phyloP scores from a whole-genome alignment of 331 rosid species.

The Malus hybrid region DNA sequence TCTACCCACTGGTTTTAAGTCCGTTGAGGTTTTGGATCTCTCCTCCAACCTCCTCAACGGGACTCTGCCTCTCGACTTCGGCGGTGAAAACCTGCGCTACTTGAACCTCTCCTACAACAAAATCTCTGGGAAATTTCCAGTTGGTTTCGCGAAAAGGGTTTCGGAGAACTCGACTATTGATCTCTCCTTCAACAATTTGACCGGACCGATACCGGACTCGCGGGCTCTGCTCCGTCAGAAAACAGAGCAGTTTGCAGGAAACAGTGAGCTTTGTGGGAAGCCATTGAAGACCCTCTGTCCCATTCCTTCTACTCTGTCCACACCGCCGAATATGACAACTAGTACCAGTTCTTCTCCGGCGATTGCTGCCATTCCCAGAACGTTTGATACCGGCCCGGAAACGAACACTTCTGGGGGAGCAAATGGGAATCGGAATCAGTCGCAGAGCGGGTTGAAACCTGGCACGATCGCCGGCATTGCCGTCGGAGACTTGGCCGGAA shows the following conservation, averaged over 20 bases:
- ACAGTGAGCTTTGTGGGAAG: slow-evolving; percentile 71
- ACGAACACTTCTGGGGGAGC: slow-evolving; percentile 26
- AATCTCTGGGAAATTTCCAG: slow-evolving; percentile 63
- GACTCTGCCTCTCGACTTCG: slow-evolving; percentile 56
- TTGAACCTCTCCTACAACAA: slow-evolving; percentile 80
- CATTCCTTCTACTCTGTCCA: slow-evolving; percentile 61
- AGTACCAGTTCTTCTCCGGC: slow-evolving; percentile 59
- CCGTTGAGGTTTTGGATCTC: slow-evolving; percentile 63
- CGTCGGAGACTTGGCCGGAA: slow-evolving; percentile 64
- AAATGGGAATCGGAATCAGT: slow-evolving; percentile 19
- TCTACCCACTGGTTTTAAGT: slow-evolving; percentile 43
- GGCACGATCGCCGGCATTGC: slow-evolving; percentile 60
- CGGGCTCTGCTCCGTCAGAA: slow-evolving; percentile 48
- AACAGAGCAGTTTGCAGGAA: slow-evolving; percentile 50
- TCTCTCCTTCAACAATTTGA: slow-evolving; percentile 77
- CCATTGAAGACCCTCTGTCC: slow-evolving; percentile 65
- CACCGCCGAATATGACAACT: slow-evolving; percentile 42
- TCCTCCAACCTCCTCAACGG: slow-evolving; percentile 76
- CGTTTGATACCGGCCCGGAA: slow-evolving; percentile 37
- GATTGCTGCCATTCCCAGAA: slow-evolving; percentile 86
- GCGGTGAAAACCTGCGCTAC: slow-evolving; percentile 48
- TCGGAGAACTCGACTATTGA: slow-evolving; percentile 60
- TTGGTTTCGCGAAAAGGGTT: slow-evolving; percentile 30
- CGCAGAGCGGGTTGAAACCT: slow-evolving; percentile 54
- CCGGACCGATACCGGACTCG: slow-evolving; percentile 62